Evolutionary conservation across 2,329 filamentous ascomycete genomes (phyloP).

Genomic region (Chaetomium globosum): DNA sequence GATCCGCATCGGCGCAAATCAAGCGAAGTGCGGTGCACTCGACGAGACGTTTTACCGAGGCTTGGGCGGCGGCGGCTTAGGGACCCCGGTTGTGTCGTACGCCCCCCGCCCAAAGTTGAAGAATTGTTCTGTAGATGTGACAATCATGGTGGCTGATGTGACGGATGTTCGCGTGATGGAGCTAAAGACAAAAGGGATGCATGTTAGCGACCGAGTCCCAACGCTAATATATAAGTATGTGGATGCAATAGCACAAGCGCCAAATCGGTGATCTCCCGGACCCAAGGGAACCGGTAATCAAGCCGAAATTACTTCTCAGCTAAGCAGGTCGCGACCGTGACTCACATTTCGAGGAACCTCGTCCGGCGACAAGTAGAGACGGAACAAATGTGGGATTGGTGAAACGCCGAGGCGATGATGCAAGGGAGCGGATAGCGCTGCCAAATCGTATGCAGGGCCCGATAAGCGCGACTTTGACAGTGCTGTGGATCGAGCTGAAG

Average conservation of each 20-base stretch:
- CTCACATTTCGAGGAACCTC: slow-evolving; percentile 37
- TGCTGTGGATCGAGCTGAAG: slow-evolving; percentile 34
- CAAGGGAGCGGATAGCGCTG: slow-evolving; percentile 35
- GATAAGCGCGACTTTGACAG: slow-evolving; percentile 34
- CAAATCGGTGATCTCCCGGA: slow-evolving; percentile 12
- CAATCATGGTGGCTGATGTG: slow-evolving; percentile 41
- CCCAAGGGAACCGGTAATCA: slow-evolving; percentile 24
- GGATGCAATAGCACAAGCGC: not conserved
- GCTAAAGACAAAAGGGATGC: slow-evolving; percentile 19
- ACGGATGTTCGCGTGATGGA: slow-evolving; percentile 18
- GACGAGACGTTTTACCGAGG: slow-evolving; percentile 38
- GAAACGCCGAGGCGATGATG: slow-evolving; percentile 36
- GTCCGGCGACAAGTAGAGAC: slow-evolving; percentile 30
- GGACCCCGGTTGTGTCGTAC: slow-evolving; percentile 46
- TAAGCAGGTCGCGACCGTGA: slow-evolving; percentile 34
- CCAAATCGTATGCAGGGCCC: slow-evolving; percentile 36
- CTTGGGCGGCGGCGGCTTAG: slow-evolving; percentile 45
- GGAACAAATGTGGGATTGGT: slow-evolving; percentile 37
- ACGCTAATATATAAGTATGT: slow-evolving; percentile 28
- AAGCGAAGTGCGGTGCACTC: slow-evolving; percentile 27
- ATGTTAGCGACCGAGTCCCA: slow-evolving; percentile 35
- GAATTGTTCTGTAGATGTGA: slow-evolving; percentile 38
- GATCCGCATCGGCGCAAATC: slow-evolving; percentile 29
- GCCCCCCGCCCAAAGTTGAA: slow-evolving; percentile 45
- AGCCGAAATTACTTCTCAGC: slow-evolving; percentile 26